These are phyloP conservation scores for Streptanthus diversifolius DNA, from an alignment of 345 rosid genomes.

Conservation along the genomic window DNA sequence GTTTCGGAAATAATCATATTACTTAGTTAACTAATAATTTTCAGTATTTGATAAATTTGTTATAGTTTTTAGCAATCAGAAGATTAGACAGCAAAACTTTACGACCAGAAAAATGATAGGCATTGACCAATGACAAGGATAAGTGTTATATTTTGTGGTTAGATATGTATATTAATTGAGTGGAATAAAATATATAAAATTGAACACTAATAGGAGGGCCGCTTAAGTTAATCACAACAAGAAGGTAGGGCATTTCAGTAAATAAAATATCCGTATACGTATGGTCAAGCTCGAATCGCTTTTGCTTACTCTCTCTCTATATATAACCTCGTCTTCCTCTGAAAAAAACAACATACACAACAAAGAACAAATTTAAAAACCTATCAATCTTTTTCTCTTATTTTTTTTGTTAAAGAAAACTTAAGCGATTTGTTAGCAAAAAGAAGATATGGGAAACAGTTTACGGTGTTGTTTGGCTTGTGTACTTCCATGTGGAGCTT, in stretches of 20 bases:
- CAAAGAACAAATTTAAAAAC: neutral
- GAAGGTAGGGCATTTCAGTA: constrained; percentile 9
- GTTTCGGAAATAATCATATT: neutral
- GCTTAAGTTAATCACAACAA: constrained; percentile 3
- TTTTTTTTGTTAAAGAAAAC: neutral
- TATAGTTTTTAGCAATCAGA: neutral
- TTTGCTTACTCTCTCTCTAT: constrained; percentile 6
- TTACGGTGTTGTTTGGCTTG: constrained; percentile 91
- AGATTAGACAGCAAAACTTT: neutral
- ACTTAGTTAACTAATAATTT: neutral
- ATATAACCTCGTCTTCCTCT: constrained; percentile 13
- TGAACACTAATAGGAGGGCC: neutral
- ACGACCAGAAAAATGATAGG: neutral
- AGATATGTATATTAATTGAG: neutral
- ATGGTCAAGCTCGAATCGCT: constrained; percentile 17
- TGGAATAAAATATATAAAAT: neutral
- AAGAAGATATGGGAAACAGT: constrained; percentile 70
- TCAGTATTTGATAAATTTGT: neutral
- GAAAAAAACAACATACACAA: constrained; percentile 10
- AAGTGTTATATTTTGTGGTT: neutral
- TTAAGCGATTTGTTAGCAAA: neutral
- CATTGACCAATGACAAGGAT: neutral
- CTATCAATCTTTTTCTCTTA: neutral
- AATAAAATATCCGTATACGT: neutral
- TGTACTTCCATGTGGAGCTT: constrained; percentile 92